Evolutionary conservation across 139 green algal genomes (phyloP), one percentile per base, ranked within the genome.

Genomic region (Penium margaritaceum): DNA sequence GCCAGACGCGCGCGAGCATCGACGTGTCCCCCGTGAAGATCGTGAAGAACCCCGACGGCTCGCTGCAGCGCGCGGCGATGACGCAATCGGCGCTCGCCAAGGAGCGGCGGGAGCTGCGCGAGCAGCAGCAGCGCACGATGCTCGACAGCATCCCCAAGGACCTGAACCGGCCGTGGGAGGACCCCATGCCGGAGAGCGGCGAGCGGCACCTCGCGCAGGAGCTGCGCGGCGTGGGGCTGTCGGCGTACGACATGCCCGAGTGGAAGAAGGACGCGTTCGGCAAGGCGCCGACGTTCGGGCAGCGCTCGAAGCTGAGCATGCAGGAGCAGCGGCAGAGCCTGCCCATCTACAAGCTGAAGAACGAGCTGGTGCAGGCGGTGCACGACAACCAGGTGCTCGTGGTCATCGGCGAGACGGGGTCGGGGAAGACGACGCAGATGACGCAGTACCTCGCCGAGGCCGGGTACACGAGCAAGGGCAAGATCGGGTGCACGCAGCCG

Each of bases 31-130:
- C 94, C 36, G 89, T 99, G 79, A 96, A 96, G 85, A 96, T 99
- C 41, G 93, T 98, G 27, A 97, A 97, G 78, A 98, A 98, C 80
- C 94, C 94, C 0, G 94, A 99, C 63, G 94, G 94, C 53, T 90
- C 67, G 58, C 83, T 99, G 85, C 93, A 98, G 89, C 84, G 94
- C 1, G 92, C 94, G 6, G 94, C 94, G 19, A 97, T 98, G 92
- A 97, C 93, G 24, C 83, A 89, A 83, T 85, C 70, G 15, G 91
- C 92, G 14, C 78, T 99, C 72, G 86, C 91, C 43, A 97, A 98
- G 88, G 94, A 99, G 85, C 81, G 94, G 35, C 83, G 92, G 1
- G 94, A 99, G 84, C 84, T 98, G n/a, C 80, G 87, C 75, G 86
- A 97, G 77, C 90, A 97, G 84, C 91, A 98, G 86, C 88, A 97